Percentiles rank a stretch among this genome's conserved stretches.
These are phyloP conservation scores for Artemisia tridentata DNA, from an alignment of 129 eudicot genomes.

Conservation along the genomic window DNA sequence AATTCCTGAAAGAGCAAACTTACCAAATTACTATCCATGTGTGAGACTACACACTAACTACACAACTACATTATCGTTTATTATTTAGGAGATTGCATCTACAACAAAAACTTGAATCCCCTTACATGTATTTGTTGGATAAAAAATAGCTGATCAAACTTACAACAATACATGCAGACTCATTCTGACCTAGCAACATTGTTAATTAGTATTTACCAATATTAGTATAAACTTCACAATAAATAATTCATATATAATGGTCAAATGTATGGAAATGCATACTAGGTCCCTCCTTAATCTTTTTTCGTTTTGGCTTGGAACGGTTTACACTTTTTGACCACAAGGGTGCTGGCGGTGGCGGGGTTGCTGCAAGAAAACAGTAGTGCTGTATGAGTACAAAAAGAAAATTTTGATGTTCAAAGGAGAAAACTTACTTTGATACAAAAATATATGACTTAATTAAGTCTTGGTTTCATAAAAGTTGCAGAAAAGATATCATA, in stretches of 20 bases:
- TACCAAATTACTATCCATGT: too few relatives aligned
- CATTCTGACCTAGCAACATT: background rate
- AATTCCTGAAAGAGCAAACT: too few relatives aligned
- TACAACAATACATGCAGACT: too few relatives aligned
- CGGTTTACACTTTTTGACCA: background rate
- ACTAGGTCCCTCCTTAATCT: constrained; percentile 1
- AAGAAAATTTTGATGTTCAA: background rate
- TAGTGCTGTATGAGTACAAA: background rate
- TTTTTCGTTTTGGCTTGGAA: background rate
- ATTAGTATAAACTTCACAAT: background rate
- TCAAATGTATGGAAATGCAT: background rate
- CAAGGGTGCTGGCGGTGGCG: constrained; percentile 1
- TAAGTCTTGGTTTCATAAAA: too few relatives aligned
- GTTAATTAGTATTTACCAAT: background rate
- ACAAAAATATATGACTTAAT: too few relatives aligned
- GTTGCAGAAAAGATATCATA: too few relatives aligned
- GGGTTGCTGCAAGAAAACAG: background rate
- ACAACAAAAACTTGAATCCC: too few relatives aligned
- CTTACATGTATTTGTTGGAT: too few relatives aligned
- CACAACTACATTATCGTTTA: too few relatives aligned
- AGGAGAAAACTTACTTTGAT: background rate
- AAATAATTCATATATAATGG: background rate
- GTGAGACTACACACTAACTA: too few relatives aligned
- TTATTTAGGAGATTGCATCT: too few relatives aligned
- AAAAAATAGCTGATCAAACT: too few relatives aligned